phyloP scores from a whole-genome alignment of 2,329 filamentous ascomycete species.

The Ceratocystis destructans region DNA sequence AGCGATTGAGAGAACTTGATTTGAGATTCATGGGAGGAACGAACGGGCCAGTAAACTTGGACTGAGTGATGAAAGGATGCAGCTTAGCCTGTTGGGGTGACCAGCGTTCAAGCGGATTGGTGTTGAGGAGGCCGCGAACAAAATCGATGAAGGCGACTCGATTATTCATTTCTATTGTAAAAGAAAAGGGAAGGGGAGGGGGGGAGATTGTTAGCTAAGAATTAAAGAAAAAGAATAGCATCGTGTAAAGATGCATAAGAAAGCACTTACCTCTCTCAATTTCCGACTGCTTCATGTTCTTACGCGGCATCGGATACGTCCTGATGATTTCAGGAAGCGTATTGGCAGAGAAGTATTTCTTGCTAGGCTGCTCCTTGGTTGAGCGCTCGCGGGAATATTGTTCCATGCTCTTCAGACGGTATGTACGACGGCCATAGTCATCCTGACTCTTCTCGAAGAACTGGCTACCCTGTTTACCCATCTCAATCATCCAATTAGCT shows the following conservation, averaged over 20 bases:
- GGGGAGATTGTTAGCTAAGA: neutral
- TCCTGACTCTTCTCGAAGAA: constrained; percentile 85
- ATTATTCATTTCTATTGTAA: constrained; percentile 81
- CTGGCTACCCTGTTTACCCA: constrained; percentile 93
- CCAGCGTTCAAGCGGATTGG: constrained; percentile 94
- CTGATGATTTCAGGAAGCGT: constrained; percentile 95
- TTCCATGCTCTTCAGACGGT: constrained; percentile 92
- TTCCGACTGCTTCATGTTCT: constrained; percentile 97
- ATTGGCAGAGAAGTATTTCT: constrained; percentile 95
- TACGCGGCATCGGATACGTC: constrained; percentile 93
- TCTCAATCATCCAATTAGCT: constrained; percentile 97
- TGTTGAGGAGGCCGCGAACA: constrained; percentile 79
- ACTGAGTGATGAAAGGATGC: constrained; percentile 96
- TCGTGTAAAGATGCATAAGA: neutral
- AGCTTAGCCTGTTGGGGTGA: constrained; percentile 94
- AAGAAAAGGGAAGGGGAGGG: constrained; percentile 8
- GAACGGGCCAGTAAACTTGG: constrained; percentile 92
- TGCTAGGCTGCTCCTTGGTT: constrained; percentile 96
- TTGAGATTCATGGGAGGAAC: constrained; percentile 96
- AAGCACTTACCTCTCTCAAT: constrained; percentile 70
- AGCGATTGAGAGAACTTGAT: constrained; percentile 68
- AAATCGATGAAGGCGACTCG: constrained; percentile 96
- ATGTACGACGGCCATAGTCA: constrained; percentile 82
- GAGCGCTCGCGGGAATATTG: constrained; percentile 92
- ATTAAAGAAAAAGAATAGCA: neutral